Percentiles rank a stretch among this genome's conserved stretches.
phyloP scores from a whole-genome alignment of 2,329 filamentous ascomycete genomes.

The Pestalotiopsis sp. region DNA sequence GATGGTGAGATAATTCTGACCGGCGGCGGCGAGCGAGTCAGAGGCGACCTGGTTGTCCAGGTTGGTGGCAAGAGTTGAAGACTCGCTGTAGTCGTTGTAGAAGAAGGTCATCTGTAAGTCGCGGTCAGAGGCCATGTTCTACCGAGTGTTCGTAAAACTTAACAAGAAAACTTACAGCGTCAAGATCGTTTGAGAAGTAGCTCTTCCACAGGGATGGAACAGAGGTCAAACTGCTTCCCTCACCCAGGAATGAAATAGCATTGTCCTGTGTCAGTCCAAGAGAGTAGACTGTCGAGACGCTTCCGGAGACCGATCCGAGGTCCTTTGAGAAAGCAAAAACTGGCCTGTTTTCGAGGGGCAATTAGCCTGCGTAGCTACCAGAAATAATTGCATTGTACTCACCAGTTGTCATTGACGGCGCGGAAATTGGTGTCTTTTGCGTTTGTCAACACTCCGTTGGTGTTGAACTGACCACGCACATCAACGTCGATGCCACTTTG shows the following conservation, averaged over 20 bases:
- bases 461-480: constrained; percentile 70
- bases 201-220: constrained; percentile 80
- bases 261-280: constrained; percentile 78
- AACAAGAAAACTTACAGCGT: constrained; percentile 47
- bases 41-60: constrained; percentile 72
- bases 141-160: background rate
- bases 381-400: background rate
- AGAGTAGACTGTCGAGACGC: constrained; percentile 65
- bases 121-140: constrained; percentile 14
- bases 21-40: constrained; percentile 69
- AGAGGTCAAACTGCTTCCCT: constrained; percentile 59
- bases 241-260: constrained; percentile 75
- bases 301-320: constrained; percentile 48
- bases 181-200: constrained; percentile 65
- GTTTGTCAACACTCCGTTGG: constrained; percentile 65
- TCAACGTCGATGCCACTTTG: constrained; percentile 69
- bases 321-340: constrained; percentile 78
- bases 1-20: constrained; percentile 74
- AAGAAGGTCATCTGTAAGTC: constrained; percentile 63
- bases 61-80: constrained; percentile 57
- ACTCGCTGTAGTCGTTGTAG: constrained; percentile 72
- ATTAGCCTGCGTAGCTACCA: constrained; percentile 10
- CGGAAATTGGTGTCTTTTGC: constrained; percentile 67
- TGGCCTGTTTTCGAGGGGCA: constrained; percentile 50
- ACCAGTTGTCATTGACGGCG: constrained; percentile 65